Base-by-base conservation (phyloP, 192 early-diverging fungal species). In the Geranomyces michiganensis region DNA sequence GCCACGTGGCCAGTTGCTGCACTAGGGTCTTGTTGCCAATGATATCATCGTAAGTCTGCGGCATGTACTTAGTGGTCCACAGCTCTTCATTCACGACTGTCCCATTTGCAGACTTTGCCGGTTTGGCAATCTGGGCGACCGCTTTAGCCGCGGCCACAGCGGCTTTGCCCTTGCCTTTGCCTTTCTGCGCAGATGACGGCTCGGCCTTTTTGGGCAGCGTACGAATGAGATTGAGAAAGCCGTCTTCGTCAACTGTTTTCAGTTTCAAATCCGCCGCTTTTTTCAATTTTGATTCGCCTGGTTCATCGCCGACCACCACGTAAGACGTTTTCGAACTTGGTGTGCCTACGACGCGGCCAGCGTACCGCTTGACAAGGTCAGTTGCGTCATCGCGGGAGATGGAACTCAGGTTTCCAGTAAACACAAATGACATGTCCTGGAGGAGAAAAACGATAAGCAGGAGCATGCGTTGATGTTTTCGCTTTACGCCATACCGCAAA, bases 1-100 rank as follows among this genome's bases (percentile, higher is more conserved):
- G 81, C 96, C 96, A 97, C 60, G 62, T 78, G 13, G 81, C 68
- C 19, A 99, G 80, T 29, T 78, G 85, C 69, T 91, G 74, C 19
- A 97, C 84, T 0, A 76, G 78, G 29, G 73, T 78, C 65, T 90
- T 92, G 78, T 99, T 96, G 0, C 96, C 98, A 72, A 93, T 90
- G 36, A 99, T 77, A 15, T 99, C 94, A 15, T 82, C 78, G 21
- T 92, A 82, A 51, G 76, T 79, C 59, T 76, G 87, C 0, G 98
- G 98, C 71, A 88, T 89, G 81, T 96, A 97, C 78, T 96, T 99
- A 36, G 94, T 93, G 0, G 94, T 94, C 98, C 98, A 99, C 26
- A 97, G 76, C 60, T 47, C 27, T 24, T 1, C 45, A 31, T 21
- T 67, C 8, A 15, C 21, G 47, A 27, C 32, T 60, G 14, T 21